These are phyloP conservation scores for Angophora floribunda DNA, from an alignment of 345 rosid genomes.

Conservation along the genomic window DNA sequence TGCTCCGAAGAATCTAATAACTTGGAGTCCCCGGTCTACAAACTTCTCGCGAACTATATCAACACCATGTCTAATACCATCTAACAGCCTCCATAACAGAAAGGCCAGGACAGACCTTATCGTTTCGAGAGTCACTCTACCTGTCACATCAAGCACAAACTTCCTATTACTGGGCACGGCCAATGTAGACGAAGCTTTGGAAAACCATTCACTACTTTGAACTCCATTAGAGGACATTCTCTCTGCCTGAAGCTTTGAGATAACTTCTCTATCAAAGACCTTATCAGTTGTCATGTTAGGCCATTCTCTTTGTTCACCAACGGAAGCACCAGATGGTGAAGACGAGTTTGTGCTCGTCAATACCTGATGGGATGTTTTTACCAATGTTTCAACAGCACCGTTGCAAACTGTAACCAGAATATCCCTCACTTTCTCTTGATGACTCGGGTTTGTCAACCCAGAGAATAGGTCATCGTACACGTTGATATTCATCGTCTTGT, in stretches of 20 bases:
- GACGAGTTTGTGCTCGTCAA: slow-evolving; percentile 30
- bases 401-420: slow-evolving; percentile 72
- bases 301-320: slow-evolving; percentile 17
- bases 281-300: not conserved
- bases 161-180: slow-evolving; percentile 65
- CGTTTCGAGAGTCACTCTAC: slow-evolving; percentile 78
- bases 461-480: slow-evolving; percentile 68
- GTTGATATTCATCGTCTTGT: slow-evolving; percentile 79
- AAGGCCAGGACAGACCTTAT: slow-evolving; percentile 51
- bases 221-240: slow-evolving; percentile 15
- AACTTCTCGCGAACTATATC: slow-evolving; percentile 44
- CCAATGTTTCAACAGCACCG: slow-evolving; percentile 68
- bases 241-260: slow-evolving; percentile 4
- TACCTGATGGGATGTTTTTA: slow-evolving; percentile 73
- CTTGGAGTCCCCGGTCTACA: slow-evolving; percentile 54
- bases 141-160: slow-evolving; percentile 86
- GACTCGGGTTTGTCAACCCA: slow-evolving; percentile 83
- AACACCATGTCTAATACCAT: slow-evolving; percentile 42
- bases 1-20: slow-evolving; percentile 50
- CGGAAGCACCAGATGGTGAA: slow-evolving; percentile 7
- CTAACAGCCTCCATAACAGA: slow-evolving; percentile 51
- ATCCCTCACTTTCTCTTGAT: slow-evolving; percentile 51
- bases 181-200: slow-evolving; percentile 15
- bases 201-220: slow-evolving; percentile 1
- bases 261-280: slow-evolving; percentile 6